Percentiles rank a stretch among this genome's conserved stretches.
These are phyloP conservation scores for Brasilioporus rufonigricans DNA, from an alignment of 768 basidiomycete species.

Conservation along the genomic window DNA sequence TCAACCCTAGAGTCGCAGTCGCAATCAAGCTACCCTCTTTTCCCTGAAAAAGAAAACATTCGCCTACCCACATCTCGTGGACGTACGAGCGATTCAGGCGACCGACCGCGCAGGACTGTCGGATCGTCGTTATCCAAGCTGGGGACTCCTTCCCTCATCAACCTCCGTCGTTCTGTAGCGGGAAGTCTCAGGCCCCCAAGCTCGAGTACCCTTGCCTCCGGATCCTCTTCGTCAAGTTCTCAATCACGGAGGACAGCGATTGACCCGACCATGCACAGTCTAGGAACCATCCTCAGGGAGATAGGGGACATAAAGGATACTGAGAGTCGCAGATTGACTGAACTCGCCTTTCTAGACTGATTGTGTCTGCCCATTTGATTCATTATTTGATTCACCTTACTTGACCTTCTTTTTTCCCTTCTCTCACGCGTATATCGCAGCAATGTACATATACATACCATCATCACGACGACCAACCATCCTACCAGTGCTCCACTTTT, in stretches of 20 bases:
- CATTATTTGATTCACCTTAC: background rate
- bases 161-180: constrained; percentile 45
- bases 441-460: constrained; percentile 5
- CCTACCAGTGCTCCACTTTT: background rate
- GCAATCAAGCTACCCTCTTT: constrained; percentile 5
- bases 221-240: constrained; percentile 37
- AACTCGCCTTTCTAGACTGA: constrained; percentile 62
- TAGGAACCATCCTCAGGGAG: constrained; percentile 54
- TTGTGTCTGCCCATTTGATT: constrained; percentile 3
- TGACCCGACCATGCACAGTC: constrained; percentile 57
- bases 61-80: constrained; percentile 8
- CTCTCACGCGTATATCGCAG: constrained; percentile 1
- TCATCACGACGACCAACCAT: background rate
- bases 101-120: constrained; percentile 7
- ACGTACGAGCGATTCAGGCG: constrained; percentile 19
- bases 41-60: constrained; percentile 15
- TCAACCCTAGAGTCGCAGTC: constrained; percentile 15
- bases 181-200: constrained; percentile 29
- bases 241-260: constrained; percentile 41
- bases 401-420: background rate
- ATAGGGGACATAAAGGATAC: constrained; percentile 59
- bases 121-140: constrained; percentile 24
- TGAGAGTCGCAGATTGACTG: constrained; percentile 66
- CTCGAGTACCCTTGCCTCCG: constrained; percentile 17
- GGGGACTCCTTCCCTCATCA: constrained; percentile 39